Evolutionary conservation across 2,329 filamentous ascomycete genomes (phyloP), one percentile per base, ranked within the genome.

Genomic region (Aspergillus pseudotamarii): DNA sequence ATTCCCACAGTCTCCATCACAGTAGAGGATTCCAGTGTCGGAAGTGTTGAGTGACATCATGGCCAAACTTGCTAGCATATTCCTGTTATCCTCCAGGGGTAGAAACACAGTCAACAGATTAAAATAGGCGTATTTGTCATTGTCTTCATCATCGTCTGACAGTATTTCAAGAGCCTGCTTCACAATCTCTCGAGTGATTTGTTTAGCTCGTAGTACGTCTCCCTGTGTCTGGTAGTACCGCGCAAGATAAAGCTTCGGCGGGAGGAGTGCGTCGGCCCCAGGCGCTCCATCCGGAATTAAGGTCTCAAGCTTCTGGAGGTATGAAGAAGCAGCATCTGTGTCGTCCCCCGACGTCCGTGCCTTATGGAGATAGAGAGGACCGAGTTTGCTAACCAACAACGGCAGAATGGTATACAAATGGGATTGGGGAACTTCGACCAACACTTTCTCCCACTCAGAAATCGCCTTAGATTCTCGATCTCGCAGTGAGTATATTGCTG

Each of bases 131-230:
- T 70, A 59, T 43, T 61, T 69, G 54, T 75, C 73, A 56, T 74
- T 76, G 19, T 64, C 64, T 12, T 61, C 55, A 45, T 76, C 73
- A 6, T 71, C 63, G 48, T 76, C 73, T 3, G 65, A 70, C 4
- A 76, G 62, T 32, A 74, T 64, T 57, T 76, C 73, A 19, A 75
- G 51, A 1, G 70, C 70, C 1, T 71, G 46, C 54, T 71, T 70
- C 32, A 75, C 60, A n/a, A 67, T 23, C 21, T 67, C 66, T 16
- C 66, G 67, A 4, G 66, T 58, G 14, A 64, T 57, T 26, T 71
- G 66, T n/a, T 64, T 69, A 1, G 70, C 72, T 38, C 65, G 64
- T 12, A 63, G 36, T 45, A 61, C 60, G 34, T 72, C 61, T 6
- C 66, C 68, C 38, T 66, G 55, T 3, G 69, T 53, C 30, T 64